Conservation (phyloP, 2,329 filamentous ascomycete genomes). For the Aureobasidium sp. region DNA sequence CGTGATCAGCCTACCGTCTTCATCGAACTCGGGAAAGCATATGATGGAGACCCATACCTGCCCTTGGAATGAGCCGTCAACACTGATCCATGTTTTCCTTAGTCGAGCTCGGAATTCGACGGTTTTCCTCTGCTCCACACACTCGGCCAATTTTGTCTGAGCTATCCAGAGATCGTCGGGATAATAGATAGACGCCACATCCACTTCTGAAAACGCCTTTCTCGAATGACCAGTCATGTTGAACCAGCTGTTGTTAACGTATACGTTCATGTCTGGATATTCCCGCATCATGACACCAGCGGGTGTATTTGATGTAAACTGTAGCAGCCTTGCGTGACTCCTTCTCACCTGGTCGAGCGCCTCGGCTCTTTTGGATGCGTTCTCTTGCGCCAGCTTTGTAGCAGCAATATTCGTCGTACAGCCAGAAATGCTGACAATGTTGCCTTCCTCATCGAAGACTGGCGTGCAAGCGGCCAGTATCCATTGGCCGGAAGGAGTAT, state of each 20-base stretch:
- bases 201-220: background rate
- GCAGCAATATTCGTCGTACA: too few species aligned
- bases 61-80: slow-evolving; percentile 14
- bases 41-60: slow-evolving; percentile 16
- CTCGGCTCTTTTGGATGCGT: background rate
- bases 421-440: slow-evolving; percentile 17
- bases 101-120: slow-evolving; percentile 18
- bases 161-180: background rate
- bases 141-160: background rate
- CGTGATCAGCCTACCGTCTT: background rate
- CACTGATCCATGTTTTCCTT: slow-evolving; percentile 23
- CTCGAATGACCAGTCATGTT: background rate
- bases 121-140: background rate
- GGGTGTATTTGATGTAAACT: background rate
- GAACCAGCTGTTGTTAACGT: background rate
- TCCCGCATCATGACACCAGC: background rate
- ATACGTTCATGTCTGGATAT: background rate
- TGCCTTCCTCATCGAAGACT: slow-evolving; percentile 16
- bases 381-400: too few species aligned
- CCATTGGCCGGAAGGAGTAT: slow-evolving; percentile 18
- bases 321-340: background rate
- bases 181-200: background rate
- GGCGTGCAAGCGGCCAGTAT: slow-evolving; percentile 20
- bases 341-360: background rate
- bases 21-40: slow-evolving; percentile 19